Conservation (phyloP, 1,139 yeast species). For the Taiozyma sp. region DNA sequence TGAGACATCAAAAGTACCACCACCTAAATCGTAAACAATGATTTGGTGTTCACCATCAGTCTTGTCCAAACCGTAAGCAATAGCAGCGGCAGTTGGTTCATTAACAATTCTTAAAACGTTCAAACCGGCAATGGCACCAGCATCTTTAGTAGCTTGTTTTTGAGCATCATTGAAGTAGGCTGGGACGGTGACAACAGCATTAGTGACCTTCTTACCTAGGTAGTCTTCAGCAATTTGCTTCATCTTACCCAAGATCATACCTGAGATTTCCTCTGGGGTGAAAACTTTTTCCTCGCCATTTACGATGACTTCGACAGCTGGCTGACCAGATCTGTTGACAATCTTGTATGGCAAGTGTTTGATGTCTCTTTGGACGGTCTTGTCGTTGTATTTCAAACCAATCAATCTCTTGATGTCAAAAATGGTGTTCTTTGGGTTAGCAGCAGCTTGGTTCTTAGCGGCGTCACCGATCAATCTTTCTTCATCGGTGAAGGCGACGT, state of each 20-base stretch:
- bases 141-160: constrained; percentile 99
- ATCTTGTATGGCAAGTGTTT: constrained; percentile 98
- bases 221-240: constrained; percentile 97
- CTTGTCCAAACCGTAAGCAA: constrained; percentile 98
- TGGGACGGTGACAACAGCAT: constrained; percentile 97
- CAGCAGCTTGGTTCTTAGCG: constrained; percentile 99
- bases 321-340: constrained; percentile 83
- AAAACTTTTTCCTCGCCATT: constrained; percentile 88
- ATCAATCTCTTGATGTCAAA: constrained; percentile 98
- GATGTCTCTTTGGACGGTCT: constrained; percentile 91
- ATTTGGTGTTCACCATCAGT: constrained; percentile 83
- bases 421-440: constrained; percentile 95
- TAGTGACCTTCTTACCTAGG: constrained; percentile 88
- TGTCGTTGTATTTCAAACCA: constrained; percentile 91
- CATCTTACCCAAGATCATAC: constrained; percentile 98
- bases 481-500: constrained; percentile 96
- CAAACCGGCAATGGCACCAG: constrained; percentile 98
- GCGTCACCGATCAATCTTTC: constrained; percentile 99
- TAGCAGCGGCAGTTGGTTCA: constrained; percentile 99
- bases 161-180: constrained; percentile 99
- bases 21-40: constrained; percentile 96
- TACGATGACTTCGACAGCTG: constrained; percentile 89
- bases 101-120: constrained; percentile 96
- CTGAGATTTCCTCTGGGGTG: constrained; percentile 97
- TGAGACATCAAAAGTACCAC: constrained; percentile 99